phyloP scores from a whole-genome alignment of 306 rosid species.

The Vigna unguiculata region DNA sequence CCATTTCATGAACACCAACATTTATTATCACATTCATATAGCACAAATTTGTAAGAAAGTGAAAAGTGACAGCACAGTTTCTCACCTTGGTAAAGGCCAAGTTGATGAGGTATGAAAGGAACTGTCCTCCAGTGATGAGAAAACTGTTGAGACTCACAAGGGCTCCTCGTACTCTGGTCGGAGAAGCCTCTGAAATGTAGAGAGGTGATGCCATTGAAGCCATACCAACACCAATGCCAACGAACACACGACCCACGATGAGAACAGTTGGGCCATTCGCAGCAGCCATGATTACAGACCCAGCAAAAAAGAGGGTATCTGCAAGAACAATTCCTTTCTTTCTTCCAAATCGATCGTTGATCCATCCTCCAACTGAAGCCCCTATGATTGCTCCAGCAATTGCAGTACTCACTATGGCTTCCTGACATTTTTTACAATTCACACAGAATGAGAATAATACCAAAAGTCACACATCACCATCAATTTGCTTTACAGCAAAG shows the following conservation, averaged over 20 bases:
- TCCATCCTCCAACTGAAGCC: constrained; percentile 71
- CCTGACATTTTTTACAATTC: constrained; percentile 47
- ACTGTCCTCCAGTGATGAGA: constrained; percentile 78
- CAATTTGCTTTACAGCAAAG: neutral
- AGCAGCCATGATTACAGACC: constrained; percentile 62
- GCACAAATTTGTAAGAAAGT: neutral
- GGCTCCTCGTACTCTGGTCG: constrained; percentile 71
- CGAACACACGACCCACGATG: constrained; percentile 57
- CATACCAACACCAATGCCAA: constrained; percentile 77
- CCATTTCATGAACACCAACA: neutral
- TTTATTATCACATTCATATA: neutral
- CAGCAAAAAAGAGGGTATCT: constrained; percentile 59
- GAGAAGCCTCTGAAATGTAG: constrained; percentile 78
- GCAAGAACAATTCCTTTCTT: constrained; percentile 54
- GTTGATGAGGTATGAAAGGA: constrained; percentile 74
- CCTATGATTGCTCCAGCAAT: constrained; percentile 77
- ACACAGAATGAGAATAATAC: neutral
- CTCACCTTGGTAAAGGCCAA: constrained; percentile 66
- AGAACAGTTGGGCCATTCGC: constrained; percentile 51
- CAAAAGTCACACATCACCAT: neutral
- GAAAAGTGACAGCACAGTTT: neutral
- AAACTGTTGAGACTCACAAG: constrained; percentile 72
- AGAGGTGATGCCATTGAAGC: constrained; percentile 76
- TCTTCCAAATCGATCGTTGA: constrained; percentile 64
- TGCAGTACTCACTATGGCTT: constrained; percentile 69